Percentiles rank a stretch among this genome's conserved stretches.
These are phyloP conservation scores for Diaporthe sp. DNA, from an alignment of 2,329 filamentous ascomycete genomes.

Conservation along the genomic window DNA sequence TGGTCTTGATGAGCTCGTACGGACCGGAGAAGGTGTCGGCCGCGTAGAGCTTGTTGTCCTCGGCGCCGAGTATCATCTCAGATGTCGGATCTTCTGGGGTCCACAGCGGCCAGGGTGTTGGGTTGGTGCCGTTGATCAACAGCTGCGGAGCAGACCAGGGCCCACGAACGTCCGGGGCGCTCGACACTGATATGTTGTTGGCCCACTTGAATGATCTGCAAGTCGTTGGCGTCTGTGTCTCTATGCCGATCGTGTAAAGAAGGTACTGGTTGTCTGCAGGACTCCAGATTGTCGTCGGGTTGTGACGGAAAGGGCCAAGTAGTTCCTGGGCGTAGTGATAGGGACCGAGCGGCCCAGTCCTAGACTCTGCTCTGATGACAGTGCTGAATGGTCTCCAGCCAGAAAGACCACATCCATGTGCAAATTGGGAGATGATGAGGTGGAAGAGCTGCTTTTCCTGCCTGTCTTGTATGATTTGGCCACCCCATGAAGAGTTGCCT, in stretches of 20 bases:
- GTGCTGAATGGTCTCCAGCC: conserved; percentile 12
- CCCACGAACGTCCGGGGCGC: conserved; percentile 39
- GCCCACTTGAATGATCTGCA: conserved; percentile 42
- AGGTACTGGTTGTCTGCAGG: conserved; percentile 12
- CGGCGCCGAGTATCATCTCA: conserved; percentile 13
- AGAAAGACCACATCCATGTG: background rate
- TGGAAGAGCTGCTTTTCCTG: conserved; percentile 12
- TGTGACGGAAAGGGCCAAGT: background rate
- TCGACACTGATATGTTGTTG: conserved; percentile 39
- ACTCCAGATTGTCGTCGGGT: conserved; percentile 4
- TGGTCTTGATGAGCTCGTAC: conserved; percentile 35
- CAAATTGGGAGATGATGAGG: conserved; percentile 3
- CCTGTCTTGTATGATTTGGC: conserved; percentile 15
- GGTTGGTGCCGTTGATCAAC: conserved; percentile 36
- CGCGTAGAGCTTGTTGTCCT: conserved; percentile 4
- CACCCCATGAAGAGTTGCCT: conserved; percentile 28
- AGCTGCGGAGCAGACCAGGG: conserved; percentile 36
- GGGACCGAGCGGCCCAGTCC: background rate
- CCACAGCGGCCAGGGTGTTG: conserved; percentile 10
- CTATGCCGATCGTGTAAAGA: conserved; percentile 14
- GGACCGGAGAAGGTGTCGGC: background rate
- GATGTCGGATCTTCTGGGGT: background rate
- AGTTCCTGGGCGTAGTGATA: conserved; percentile 4
- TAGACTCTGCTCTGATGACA: background rate
- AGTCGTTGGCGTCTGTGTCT: background rate